Percentiles rank a stretch among this genome's conserved stretches.
Evolutionary conservation across 31 red algal genomes (phyloP).

Genomic region (Bonnemaisonia californica): DNA sequence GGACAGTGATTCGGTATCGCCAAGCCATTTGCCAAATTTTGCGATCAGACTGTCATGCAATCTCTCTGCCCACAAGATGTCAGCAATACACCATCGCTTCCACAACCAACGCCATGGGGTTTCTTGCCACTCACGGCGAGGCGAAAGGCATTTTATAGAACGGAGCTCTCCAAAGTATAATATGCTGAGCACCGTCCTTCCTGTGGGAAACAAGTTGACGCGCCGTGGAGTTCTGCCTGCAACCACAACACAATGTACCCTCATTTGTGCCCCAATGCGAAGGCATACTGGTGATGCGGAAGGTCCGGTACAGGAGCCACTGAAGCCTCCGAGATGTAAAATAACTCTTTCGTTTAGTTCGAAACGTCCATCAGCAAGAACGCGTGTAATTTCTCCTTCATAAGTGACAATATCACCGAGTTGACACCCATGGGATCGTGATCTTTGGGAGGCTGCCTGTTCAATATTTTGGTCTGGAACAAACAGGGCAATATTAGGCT

Average conservation of each 20-base stretch:
- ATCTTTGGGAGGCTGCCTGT: not conserved
- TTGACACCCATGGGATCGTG: not conserved
- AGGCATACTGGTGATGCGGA: not conserved
- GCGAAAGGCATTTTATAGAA: not conserved
- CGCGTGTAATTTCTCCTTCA: constrained; percentile 18
- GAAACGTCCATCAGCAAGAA: not conserved
- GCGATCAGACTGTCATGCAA: not conserved
- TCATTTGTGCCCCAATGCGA: not conserved
- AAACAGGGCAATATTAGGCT: not conserved
- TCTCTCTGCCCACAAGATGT: constrained; percentile 26
- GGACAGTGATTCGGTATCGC: no score
- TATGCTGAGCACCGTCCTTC: not conserved
- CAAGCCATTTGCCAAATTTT: constrained; percentile 19
- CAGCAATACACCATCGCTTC: constrained; percentile 8
- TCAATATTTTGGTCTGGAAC: not conserved
- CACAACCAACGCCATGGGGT: constrained; percentile 25
- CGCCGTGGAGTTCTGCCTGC: not conserved
- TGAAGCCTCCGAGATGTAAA: constrained; percentile 7
- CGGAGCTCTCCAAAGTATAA: constrained; percentile 32
- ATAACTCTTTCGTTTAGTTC: constrained; percentile 1
- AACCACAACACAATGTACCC: not conserved
- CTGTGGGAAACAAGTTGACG: constrained; percentile 22
- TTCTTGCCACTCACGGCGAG: not conserved
- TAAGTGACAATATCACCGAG: constrained; percentile 10
- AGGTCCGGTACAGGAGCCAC: not conserved